A percentile compares a stretch with the other conserved stretches of the same genome.
phyloP scores from a whole-genome alignment of 371 early-diverging fungal genomes.

The Apophysomyces trapeziformis region DNA sequence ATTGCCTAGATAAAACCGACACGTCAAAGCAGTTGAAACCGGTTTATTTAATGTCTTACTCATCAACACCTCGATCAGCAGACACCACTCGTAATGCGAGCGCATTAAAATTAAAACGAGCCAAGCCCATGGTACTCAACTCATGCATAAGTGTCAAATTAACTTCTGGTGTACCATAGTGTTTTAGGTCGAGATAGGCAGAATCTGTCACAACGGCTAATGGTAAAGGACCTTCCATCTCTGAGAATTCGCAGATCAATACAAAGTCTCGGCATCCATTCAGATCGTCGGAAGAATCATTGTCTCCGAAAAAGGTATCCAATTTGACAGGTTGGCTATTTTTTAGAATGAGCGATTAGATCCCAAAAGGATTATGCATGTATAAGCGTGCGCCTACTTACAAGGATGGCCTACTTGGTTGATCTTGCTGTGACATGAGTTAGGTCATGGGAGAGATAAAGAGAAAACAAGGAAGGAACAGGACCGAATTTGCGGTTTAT shows the following conservation, averaged over 20 bases:
- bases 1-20: conserved; percentile 11
- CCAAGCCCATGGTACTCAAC: conserved; percentile 25
- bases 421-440: conserved; percentile 4
- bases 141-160: conserved; percentile 13
- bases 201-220: conserved; percentile 51
- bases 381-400: background rate
- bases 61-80: conserved; percentile 52
- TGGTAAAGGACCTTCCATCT: conserved; percentile 61
- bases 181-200: conserved; percentile 41
- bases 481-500: background rate
- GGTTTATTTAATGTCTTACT: conserved; percentile 18
- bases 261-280: conserved; percentile 55
- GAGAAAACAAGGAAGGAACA: background rate
- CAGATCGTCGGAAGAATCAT: background rate
- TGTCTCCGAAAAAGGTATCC: background rate
- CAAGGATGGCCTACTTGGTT: background rate
- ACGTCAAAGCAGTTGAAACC: background rate
- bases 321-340: background rate
- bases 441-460: background rate
- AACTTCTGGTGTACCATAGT: conserved; percentile 25
- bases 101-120: conserved; percentile 57
- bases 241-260: conserved; percentile 64
- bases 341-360: background rate
- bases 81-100: conserved; percentile 62
- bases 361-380: background rate